Conservation (phyloP, 768 basidiomycete species). For the Leccinum olivaceopallidum region DNA sequence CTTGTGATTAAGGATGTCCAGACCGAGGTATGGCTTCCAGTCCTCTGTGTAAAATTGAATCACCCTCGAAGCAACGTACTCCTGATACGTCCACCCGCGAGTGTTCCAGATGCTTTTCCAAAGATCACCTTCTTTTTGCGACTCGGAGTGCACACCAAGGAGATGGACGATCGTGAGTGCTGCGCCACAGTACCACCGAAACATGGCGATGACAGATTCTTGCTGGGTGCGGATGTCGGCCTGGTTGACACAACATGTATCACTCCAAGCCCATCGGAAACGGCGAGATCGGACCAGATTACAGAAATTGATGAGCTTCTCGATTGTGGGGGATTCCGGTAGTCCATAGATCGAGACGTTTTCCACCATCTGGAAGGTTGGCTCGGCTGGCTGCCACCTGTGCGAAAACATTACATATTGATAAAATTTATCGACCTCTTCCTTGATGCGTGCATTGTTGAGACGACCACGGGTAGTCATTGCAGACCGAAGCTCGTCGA, state of each 20-base stretch:
- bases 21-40: not conserved
- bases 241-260: not conserved
- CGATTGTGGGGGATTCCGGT: not conserved
- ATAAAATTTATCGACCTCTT: not conserved
- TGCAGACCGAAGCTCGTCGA: not conserved
- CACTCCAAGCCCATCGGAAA: not conserved
- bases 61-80: not conserved
- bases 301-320: not conserved
- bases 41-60: not conserved
- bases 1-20: not conserved
- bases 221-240: not conserved
- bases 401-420: not conserved
- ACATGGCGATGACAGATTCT: not conserved
- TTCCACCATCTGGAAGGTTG: not conserved
- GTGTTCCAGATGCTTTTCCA: not conserved
- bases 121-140: not conserved
- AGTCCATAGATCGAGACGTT: not conserved
- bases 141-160: not conserved
- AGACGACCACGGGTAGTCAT: not conserved
- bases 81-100: not conserved
- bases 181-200: not conserved
- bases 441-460: not conserved
- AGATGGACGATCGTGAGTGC: not conserved
- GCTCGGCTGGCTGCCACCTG: not conserved
- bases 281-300: not conserved